A percentile compares a stretch with the other conserved stretches of the same genome.
These are phyloP conservation scores for Radiomyces spectabilis DNA, from an alignment of 192 early-diverging fungal genomes.

Conservation along the genomic window DNA sequence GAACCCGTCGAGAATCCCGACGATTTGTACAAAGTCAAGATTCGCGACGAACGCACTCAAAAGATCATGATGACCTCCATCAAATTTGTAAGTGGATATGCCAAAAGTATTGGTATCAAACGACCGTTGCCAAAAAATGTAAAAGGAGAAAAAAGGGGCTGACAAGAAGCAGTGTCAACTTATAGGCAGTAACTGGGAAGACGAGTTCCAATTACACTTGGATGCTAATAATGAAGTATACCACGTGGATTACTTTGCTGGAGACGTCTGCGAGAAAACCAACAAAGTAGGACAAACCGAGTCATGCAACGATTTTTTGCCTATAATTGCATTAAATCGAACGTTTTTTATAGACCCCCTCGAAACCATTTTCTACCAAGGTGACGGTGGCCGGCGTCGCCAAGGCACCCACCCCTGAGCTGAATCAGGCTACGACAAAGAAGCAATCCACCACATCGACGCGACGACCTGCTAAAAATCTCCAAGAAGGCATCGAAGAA, in stretches of 20 bases:
- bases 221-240: slow-evolving; percentile 8
- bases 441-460: not conserved
- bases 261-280: no score
- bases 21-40: slow-evolving; percentile 19
- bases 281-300: no score
- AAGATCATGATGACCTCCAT: not conserved
- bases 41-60: slow-evolving; percentile 12
- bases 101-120: not conserved
- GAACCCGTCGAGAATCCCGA: not conserved
- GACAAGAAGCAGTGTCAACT: slow-evolving; percentile 31
- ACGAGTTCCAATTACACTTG: slow-evolving; percentile 18
- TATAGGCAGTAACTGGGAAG: slow-evolving; percentile 8
- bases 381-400: no score
- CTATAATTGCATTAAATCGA: no score
- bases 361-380: no score
- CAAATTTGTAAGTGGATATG: not conserved
- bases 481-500: slow-evolving; percentile 3
- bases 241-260: slow-evolving; percentile 21
- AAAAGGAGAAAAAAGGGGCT: no score
- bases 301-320: no score
- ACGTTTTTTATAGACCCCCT: no score
- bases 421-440: not conserved
- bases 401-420: no score
- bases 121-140: not conserved
- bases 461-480: no score